Evolutionary conservation across 768 basidiomycete genomes (phyloP).

Genomic region (Boletus tomentosulus): DNA sequence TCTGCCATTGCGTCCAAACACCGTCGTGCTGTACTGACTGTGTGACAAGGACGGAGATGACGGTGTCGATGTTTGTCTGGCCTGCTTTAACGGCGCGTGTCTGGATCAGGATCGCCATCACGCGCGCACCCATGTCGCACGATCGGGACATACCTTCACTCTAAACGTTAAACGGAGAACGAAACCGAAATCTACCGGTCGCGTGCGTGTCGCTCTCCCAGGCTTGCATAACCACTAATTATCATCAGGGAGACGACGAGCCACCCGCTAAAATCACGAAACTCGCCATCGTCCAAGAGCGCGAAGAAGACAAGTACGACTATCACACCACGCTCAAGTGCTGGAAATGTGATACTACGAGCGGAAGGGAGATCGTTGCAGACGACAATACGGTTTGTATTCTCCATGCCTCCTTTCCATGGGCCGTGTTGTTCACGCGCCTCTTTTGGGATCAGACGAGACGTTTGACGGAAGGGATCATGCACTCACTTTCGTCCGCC

Average conservation of each 20-base stretch:
- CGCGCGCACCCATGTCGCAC: constrained; percentile 64
- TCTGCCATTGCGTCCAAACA: not conserved
- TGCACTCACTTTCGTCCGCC: constrained; percentile 81
- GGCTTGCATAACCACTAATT: not conserved
- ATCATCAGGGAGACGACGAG: constrained; percentile 61
- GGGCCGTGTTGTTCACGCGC: not conserved
- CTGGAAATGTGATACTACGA: constrained; percentile 62
- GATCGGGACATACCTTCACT: constrained; percentile 70
- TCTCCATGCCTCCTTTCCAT: not conserved
- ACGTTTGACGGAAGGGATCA: constrained; percentile 58
- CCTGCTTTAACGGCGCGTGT: constrained; percentile 95
- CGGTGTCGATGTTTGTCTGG: constrained; percentile 87
- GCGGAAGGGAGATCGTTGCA: constrained; percentile 43
- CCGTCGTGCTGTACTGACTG: not conserved
- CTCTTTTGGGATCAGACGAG: constrained; percentile 38
- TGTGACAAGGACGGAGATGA: constrained; percentile 55
- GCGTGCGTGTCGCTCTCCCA: constrained; percentile 46
- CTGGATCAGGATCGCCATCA: constrained; percentile 60
- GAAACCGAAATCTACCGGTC: constrained; percentile 52
- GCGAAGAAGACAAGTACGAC: constrained; percentile 87
- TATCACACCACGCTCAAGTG: constrained; percentile 62
- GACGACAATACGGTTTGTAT: constrained; percentile 33
- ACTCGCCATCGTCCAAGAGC: constrained; percentile 81
- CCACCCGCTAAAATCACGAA: constrained; percentile 89
- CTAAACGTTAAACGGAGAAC: constrained; percentile 74